Base-by-base conservation (phyloP, 2,329 filamentous ascomycete species). In the Arthrobotrys iridis region DNA sequence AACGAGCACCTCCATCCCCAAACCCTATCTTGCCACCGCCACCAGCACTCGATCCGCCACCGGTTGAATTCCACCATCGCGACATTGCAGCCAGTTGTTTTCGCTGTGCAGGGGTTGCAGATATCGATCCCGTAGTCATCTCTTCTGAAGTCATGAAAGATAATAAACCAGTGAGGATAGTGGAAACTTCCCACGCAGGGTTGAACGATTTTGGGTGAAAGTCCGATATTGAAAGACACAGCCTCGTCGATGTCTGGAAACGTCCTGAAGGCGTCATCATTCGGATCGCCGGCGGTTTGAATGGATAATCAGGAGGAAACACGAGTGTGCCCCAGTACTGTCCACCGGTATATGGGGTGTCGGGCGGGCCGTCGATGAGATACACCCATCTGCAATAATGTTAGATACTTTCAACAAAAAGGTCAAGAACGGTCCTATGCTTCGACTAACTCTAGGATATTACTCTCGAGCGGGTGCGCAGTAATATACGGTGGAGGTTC, bases 131-230 rank as follows among this genome's bases (percentile, higher is more conserved):
- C 0, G 95, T 98, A 0, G 95, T 99, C 91, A 98, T 97, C 84
- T 99, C 95, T 81, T 99, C 94, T 78, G 92, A 93, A 1, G 94
- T 98, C 95, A 99, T 99, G 83, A 99, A 99, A 40, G 91, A 96
- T 77, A 98, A 85, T 26, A 99, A 87, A 7, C 95, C 95, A 65
- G 96, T 96, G 13, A 99, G 85, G 77, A 99, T 99, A 0, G 95
- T 99, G 64, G 91, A 94, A 5, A 99, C 95, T 81, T 97, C 94
- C 95, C 95, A 99, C 0, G 95, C 93, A 1, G 95, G 95, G 82
- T 99, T 99, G 85, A 98, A 99, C 26, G 91, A 94, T 82, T 96
- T 96, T 2, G 95, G 95, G 81, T 99, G 95, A 83, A 98, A 99
- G 82, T 99, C 95, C 79, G 90, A 94, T 80, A 99, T 99, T 81